A percentile compares a stretch with the other conserved stretches of the same genome.
These are phyloP conservation scores for Ashbya aceris DNA, from an alignment of 1,139 yeast species.

Conservation along the genomic window DNA sequence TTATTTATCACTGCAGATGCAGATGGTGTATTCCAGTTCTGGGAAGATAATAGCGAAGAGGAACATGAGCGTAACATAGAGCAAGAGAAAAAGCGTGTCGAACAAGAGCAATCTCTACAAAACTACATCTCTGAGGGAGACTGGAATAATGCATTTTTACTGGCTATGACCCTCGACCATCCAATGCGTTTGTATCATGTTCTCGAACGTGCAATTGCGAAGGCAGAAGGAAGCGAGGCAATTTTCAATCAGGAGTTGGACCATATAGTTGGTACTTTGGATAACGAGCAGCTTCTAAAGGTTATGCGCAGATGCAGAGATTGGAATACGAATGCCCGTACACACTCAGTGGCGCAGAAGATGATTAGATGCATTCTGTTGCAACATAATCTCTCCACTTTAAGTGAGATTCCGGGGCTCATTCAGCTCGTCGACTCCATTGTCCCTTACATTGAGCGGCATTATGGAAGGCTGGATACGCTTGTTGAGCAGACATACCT, in stretches of 20 bases:
- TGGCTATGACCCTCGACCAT: constrained; percentile 79
- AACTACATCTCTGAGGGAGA: constrained; percentile 63
- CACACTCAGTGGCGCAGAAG: constrained; percentile 72
- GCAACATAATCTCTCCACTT: constrained; percentile 42
- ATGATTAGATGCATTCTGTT: constrained; percentile 56
- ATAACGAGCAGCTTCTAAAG: constrained; percentile 47
- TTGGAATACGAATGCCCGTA: constrained; percentile 88
- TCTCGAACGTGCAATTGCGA: constrained; percentile 42
- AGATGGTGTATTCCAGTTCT: constrained; percentile 79
- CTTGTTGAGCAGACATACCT: constrained; percentile 77
- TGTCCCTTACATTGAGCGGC: constrained; percentile 83
- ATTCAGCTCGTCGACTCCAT: constrained; percentile 62
- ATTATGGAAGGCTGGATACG: constrained; percentile 63
- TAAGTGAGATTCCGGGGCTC: constrained; percentile 59
- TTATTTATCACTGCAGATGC: constrained; percentile 83
- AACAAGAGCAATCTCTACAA: constrained; percentile 76
- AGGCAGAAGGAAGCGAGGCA: constrained; percentile 38
- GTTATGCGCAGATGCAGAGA: constrained; percentile 73
- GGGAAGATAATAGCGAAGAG: constrained; percentile 84
- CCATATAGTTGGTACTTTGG: constrained; percentile 48
- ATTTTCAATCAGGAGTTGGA: constrained; percentile 51
- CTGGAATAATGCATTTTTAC: constrained; percentile 80
- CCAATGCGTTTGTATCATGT: constrained; percentile 77
- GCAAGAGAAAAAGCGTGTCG: constrained; percentile 51
- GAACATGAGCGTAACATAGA: constrained; percentile 41